Base-by-base conservation (phyloP, 2,329 filamentous ascomycete species). In the Chrysosporium keratinophilum region DNA sequence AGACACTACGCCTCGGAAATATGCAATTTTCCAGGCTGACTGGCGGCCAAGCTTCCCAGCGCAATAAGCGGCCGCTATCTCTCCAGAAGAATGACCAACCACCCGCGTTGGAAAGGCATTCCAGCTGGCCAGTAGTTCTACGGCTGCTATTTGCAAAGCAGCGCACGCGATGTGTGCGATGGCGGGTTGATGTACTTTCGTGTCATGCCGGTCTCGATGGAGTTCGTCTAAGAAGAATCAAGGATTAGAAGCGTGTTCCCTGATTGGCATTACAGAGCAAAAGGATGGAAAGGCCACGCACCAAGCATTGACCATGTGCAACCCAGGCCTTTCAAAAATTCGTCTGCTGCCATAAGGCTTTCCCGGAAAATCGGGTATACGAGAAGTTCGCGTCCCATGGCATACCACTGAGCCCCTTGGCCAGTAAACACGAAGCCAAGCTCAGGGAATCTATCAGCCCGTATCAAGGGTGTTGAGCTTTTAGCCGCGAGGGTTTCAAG, bases 41-140 rank as follows among this genome's bases (percentile, higher is more conserved):
- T 41, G 37, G n/a, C 23, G 33, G 7, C 49, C 42, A 9, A 65
- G 17, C n/a, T 17, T 43, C 1, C 61, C 61, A 9, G 58, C 46
- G 15, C 60, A 56, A 45, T 62, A 64, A 3, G 62, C 62, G 11
- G 61, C 61, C 9, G 59, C 59, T 40, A 66, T 64, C 42, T 66
- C 64, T n/a, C 64, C 64, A 34, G 55, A 58, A 1, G 61, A 63
- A 54, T 66, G 64, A 1, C 64, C 64, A 4, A 61, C 57, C 7
- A 59, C 57, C 11, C 46, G 50, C 6, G 47, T 41, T 14, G 60
- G 59, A 5, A 15, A 28, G 11, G 63, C 44, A 28, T 44, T 54
- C 55, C 50, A 61, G 7, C 43, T 46, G 5, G 44, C 33, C 2
- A 65, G 54, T 5, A 63, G 53, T 5, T 63, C 59, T 2, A 65